phyloP scores from a whole-genome alignment of 345 rosid species.

The Lumnitzera littorea region DNA sequence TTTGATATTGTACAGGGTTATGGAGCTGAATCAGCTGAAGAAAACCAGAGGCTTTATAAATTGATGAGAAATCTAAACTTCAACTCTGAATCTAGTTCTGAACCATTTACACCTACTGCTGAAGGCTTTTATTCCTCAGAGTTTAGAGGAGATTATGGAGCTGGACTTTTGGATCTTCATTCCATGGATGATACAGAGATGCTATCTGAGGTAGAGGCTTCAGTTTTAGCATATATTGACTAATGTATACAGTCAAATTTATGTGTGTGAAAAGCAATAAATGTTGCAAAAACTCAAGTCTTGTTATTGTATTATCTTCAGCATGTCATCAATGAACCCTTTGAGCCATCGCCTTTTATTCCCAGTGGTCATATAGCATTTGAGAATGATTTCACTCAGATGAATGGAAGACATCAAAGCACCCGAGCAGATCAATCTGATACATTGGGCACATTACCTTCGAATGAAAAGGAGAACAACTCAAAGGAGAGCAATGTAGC shows the following conservation, averaged over 20 bases:
- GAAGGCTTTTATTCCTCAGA: slow-evolving; percentile 26
- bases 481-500: slow-evolving; percentile 75
- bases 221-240: too few species aligned
- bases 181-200: slow-evolving; percentile 36
- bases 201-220: slow-evolving; percentile 22
- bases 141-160: slow-evolving; percentile 35
- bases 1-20: too few species aligned
- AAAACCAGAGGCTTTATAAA: too few species aligned
- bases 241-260: too few species aligned
- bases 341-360: slow-evolving; percentile 87
- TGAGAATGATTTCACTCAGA: slow-evolving; percentile 57
- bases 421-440: slow-evolving; percentile 50
- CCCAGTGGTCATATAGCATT: slow-evolving; percentile 56
- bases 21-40: too few species aligned
- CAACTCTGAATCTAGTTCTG: slow-evolving; percentile 28
- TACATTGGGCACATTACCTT: slow-evolving; percentile 28
- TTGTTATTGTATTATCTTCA: slow-evolving; percentile 30
- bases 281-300: too few species aligned
- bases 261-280: too few species aligned
- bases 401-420: slow-evolving; percentile 33
- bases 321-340: slow-evolving; percentile 91
- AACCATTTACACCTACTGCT: slow-evolving; percentile 20
- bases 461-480: slow-evolving; percentile 62
- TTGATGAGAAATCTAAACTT: slow-evolving; percentile 29
- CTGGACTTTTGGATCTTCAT: slow-evolving; percentile 35